Percentiles rank a stretch among this genome's conserved stretches.
Evolutionary conservation across 257 asterid species (phyloP).

Genomic region (Solanum medicagineum): DNA sequence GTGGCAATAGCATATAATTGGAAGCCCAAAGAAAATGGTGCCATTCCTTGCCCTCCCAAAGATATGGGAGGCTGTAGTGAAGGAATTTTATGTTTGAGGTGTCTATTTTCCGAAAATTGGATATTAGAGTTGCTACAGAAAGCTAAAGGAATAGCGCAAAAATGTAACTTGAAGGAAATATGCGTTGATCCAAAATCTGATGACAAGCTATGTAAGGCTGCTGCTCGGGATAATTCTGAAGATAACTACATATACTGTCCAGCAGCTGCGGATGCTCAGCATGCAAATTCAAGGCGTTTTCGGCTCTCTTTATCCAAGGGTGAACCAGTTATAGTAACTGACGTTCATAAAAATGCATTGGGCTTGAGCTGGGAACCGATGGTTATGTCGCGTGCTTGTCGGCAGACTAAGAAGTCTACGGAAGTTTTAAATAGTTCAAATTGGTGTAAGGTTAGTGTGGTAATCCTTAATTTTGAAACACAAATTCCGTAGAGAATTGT

Average conservation of each 20-base stretch:
- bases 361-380: conserved; percentile 41
- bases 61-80: no score
- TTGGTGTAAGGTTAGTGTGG: conserved; percentile 34
- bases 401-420: conserved; percentile 14
- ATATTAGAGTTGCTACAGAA: conserved; percentile 10
- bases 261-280: no score
- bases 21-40: no score
- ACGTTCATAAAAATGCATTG: conserved; percentile 45
- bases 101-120: no score
- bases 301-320: no score
- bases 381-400: no score
- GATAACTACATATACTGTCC: no score
- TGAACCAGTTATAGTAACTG: no score
- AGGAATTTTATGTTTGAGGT: no score
- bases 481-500: neutral
- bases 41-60: no score
- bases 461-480: neutral
- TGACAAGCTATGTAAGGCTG: conserved; percentile 34
- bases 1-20: no score
- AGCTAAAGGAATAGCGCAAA: conserved; percentile 25
- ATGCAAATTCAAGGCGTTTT: no score
- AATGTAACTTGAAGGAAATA: neutral
- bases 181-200: neutral
- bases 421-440: conserved; percentile 78
- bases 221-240: conserved; percentile 55